Base-by-base conservation (phyloP, 148 eudicot species). In the Vaccinium vitisidaea region DNA sequence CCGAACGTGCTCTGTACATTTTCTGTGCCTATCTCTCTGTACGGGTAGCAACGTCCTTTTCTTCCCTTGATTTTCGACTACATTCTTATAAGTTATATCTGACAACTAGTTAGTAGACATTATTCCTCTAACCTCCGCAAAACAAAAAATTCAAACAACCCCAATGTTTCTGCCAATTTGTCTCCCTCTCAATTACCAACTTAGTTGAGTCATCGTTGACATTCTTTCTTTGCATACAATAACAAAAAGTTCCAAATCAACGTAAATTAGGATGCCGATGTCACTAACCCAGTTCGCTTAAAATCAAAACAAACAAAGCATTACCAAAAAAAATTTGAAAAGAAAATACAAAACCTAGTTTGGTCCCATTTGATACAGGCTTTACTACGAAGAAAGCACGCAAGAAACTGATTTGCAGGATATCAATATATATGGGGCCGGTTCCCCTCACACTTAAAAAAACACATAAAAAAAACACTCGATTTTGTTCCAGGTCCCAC, bases 261-360 rank as follows among this genome's bases (percentile, higher is more conserved):
- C 30, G 30, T 9, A 67, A 67, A 67, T 18, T 36, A 32, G 18
- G 14, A 30, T 32, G 48, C 58, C 58, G 5, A 54, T 54, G 13
- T 71, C 76, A 36, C 76, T 71, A 75, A 75, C 43, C 75, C 10
- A 75, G 19, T 75, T 75, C 78, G 43, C 48, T 32, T 39, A 9
- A 18, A 75, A 43, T 39, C 13, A 75, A 43, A 75, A 19, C 27
- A 16, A 75, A 46, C 23, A 15, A 39, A 43, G 30, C 15, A 25
- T 6, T 30, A 10, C 73, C 76, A 13, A 73, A 36, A 15, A 6
- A 73, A 32, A 32, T 1, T 12, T 59, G 23, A 8, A 21, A 59
- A 59, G 67, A 59, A 59, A 59, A 19, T 21, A 59, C n/a, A 59
- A 19, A 19, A 59, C 48, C 36, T 36, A 12, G 36, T 6, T 27